Conservation (phyloP, 129 eudicot genomes). For the Centaurea solstitialis region DNA sequence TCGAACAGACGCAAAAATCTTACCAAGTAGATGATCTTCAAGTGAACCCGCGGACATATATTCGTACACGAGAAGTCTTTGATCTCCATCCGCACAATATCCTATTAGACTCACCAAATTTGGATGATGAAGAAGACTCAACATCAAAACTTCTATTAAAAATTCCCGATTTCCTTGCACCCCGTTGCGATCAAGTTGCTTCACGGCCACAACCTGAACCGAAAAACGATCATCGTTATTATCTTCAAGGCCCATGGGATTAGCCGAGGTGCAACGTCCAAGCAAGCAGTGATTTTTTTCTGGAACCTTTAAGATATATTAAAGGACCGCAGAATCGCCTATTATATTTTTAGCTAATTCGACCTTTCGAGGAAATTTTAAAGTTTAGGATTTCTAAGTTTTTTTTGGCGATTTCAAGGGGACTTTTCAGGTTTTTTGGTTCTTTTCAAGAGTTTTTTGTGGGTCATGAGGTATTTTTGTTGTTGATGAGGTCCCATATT, state of each 20-base stretch:
- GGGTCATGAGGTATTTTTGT: too few relatives aligned
- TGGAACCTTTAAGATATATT: too few relatives aligned
- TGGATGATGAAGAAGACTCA: constrained; percentile 81
- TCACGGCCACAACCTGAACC: constrained; percentile 70
- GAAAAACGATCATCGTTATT: background rate
- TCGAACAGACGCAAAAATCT: background rate
- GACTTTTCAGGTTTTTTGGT: too few relatives aligned
- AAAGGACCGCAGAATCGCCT: too few relatives aligned
- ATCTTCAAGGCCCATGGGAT: background rate
- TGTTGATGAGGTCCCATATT: too few relatives aligned
- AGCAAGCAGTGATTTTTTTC: too few relatives aligned
- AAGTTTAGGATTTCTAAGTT: too few relatives aligned
- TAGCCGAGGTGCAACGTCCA: background rate
- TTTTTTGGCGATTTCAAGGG: too few relatives aligned
- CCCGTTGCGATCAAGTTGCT: constrained; percentile 91
- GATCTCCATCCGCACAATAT: constrained; percentile 97
- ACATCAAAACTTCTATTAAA: constrained; percentile 85
- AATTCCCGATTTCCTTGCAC: constrained; percentile 88
- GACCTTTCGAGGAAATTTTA: too few relatives aligned
- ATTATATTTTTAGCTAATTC: too few relatives aligned
- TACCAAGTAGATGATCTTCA: constrained; percentile 93
- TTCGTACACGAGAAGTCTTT: constrained; percentile 86
- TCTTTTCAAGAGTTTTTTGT: too few relatives aligned
- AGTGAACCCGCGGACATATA: constrained; percentile 81
- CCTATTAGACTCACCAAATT: constrained; percentile 83